These are phyloP conservation scores for Malassezia globosa DNA, from an alignment of 1,284 basidiomycete species.

Conservation along the genomic window DNA sequence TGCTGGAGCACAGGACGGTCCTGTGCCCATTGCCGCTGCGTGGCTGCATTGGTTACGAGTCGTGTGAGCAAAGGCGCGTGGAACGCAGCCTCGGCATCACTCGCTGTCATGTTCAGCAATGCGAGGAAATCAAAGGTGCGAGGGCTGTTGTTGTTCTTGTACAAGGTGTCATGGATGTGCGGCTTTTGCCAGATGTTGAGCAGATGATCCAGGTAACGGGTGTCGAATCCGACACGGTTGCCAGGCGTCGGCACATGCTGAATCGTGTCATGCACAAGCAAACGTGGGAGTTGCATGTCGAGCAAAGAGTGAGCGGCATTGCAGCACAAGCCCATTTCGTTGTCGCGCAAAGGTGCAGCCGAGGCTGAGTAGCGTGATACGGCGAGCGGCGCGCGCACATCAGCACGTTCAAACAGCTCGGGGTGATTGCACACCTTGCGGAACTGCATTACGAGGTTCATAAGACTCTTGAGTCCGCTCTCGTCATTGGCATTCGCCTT, in stretches of 20 bases:
- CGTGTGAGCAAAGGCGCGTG: constrained; percentile 54
- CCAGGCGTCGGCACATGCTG: constrained; percentile 59
- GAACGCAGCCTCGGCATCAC: constrained; percentile 56
- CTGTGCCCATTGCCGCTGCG: constrained; percentile 22
- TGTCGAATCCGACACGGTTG: constrained; percentile 55
- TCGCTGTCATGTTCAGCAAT: constrained; percentile 57
- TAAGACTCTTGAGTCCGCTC: constrained; percentile 78
- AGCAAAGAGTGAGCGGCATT: constrained; percentile 79
- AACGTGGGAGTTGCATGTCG: constrained; percentile 62
- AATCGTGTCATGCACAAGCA: constrained; percentile 69
- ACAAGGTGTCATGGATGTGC: constrained; percentile 55
- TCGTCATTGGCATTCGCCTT: constrained; percentile 79
- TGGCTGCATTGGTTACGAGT: constrained; percentile 50
- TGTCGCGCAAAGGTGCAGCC: constrained; percentile 69
- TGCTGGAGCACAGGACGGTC: constrained; percentile 46
- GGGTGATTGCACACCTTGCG: constrained; percentile 99
- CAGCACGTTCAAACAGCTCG: constrained; percentile 92
- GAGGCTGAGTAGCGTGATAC: constrained; percentile 74
- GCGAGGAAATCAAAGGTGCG: constrained; percentile 66
- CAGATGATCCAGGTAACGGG: constrained; percentile 58
- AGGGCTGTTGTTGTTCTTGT: constrained; percentile 49
- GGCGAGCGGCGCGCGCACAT: constrained; percentile 82
- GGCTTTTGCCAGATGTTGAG: constrained; percentile 85
- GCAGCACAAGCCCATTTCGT: constrained; percentile 67
- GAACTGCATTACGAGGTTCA: constrained; percentile 99